Conservation (phyloP, 805 yeast genomes). For the Metschnikowia aberdeeniae region DNA sequence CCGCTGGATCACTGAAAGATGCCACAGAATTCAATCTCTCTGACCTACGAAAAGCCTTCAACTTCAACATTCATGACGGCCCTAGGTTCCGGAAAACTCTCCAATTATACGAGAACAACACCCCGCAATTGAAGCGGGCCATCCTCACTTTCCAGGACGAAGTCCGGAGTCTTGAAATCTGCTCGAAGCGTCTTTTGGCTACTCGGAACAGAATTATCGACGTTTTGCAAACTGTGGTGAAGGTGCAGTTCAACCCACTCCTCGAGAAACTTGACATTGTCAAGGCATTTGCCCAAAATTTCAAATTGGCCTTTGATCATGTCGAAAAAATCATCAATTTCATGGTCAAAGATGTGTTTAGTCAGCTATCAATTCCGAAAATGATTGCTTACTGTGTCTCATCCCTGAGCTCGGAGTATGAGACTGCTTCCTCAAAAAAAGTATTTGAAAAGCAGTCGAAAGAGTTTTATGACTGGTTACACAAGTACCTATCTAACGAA, state of each 20-base stretch:
- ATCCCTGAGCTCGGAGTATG: conserved; percentile 16
- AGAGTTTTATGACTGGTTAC: conserved; percentile 42
- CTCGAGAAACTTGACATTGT: conserved; percentile 22
- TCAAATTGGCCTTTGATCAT: conserved; percentile 28
- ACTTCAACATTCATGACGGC: conserved; percentile 39
- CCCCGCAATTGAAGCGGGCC: conserved; percentile 27
- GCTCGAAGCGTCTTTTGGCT: conserved; percentile 18
- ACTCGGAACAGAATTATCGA: conserved; percentile 24
- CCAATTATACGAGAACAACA: conserved; percentile 26
- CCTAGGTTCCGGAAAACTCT: conserved; percentile 39
- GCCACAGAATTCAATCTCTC: conserved; percentile 7
- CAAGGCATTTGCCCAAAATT: conserved; percentile 22
- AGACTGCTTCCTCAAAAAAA: conserved; percentile 25
- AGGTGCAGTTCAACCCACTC: conserved; percentile 24
- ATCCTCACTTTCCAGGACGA: conserved; percentile 29
- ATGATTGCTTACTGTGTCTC: conserved; percentile 18
- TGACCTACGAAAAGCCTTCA: conserved; percentile 26
- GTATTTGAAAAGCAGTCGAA: conserved; percentile 38
- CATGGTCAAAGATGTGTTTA: conserved; percentile 28
- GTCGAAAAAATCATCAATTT: conserved; percentile 29
- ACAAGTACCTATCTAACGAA: conserved; percentile 40
- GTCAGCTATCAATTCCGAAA: conserved; percentile 24
- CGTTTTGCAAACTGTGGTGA: conserved; percentile 17
- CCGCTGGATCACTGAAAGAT: conserved; percentile 2
- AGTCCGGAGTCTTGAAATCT: conserved; percentile 26